A percentile compares a stretch with the other conserved stretches of the same genome.
phyloP scores from a whole-genome alignment of 1,139 yeast genomes.

The Scheffersomyces illinoinensis region DNA sequence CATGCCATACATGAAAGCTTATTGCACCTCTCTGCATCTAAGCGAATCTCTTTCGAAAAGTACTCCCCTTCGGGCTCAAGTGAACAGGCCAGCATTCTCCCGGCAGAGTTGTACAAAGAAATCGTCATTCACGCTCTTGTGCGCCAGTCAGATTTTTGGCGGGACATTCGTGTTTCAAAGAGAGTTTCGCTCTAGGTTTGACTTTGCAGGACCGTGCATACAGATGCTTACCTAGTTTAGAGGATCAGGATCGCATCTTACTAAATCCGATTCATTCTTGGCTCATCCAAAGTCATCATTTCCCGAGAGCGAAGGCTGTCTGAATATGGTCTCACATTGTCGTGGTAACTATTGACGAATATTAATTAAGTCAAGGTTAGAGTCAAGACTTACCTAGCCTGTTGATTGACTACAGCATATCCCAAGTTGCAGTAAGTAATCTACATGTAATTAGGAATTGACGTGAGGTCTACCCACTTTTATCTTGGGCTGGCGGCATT shows the following conservation, averaged over 20 bases:
- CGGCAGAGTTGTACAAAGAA: not conserved
- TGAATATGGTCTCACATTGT: not conserved
- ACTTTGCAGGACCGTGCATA: not conserved
- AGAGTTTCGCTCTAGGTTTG: not conserved
- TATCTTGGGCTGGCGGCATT: too few relatives aligned
- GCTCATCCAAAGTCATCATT: not conserved
- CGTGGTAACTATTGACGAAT: not conserved
- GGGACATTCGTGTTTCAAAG: too few relatives aligned
- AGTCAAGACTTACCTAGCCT: not conserved
- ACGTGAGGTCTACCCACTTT: too few relatives aligned
- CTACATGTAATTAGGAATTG: too few relatives aligned
- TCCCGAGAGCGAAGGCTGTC: not conserved
- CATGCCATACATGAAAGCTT: not conserved
- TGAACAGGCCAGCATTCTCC: not conserved
- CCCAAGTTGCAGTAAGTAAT: not conserved
- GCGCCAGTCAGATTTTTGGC: not conserved
- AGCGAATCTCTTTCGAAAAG: not conserved
- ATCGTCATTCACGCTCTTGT: not conserved
- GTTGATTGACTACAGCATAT: not conserved
- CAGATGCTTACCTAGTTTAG: not conserved
- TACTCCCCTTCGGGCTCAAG: too few relatives aligned
- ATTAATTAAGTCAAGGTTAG: not conserved
- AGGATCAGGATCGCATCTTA: not conserved
- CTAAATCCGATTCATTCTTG: not conserved
- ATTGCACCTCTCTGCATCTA: not conserved